Conservation (phyloP, 2,329 filamentous ascomycete genomes). For the Neurospora sp. region DNA sequence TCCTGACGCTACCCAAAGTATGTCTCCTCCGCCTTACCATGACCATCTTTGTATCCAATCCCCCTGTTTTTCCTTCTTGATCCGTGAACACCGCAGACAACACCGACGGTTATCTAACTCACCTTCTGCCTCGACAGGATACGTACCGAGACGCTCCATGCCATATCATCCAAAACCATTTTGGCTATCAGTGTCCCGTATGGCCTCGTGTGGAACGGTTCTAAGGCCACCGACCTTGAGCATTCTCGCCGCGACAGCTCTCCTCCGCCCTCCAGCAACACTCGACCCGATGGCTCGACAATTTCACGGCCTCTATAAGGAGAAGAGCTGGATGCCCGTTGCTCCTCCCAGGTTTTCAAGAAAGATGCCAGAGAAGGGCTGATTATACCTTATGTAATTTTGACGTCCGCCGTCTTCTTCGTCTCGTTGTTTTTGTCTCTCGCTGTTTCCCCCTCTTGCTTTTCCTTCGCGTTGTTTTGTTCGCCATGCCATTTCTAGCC, state of each 20-base stretch:
- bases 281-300: neutral
- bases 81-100: neutral
- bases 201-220: neutral
- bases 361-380: neutral
- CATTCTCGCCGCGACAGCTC: neutral
- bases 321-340: neutral
- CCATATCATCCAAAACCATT: neutral
- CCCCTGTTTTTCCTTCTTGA: neutral
- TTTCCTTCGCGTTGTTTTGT: neutral
- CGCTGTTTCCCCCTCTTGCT: neutral
- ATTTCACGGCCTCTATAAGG: neutral
- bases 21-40: neutral
- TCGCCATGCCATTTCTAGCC: rapidly evolving
- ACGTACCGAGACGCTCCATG: neutral
- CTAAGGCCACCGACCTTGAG: neutral
- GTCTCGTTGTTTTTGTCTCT: neutral
- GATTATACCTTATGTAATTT: neutral
- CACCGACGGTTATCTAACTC: neutral
- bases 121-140: neutral
- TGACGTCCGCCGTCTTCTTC: neutral
- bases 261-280: neutral
- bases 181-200: neutral
- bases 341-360: neutral
- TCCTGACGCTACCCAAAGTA: neutral
- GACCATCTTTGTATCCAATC: neutral